Evolutionary conservation across 2,329 filamentous ascomycete species (phyloP).

Genomic region (Arthroderma uncinatum): DNA sequence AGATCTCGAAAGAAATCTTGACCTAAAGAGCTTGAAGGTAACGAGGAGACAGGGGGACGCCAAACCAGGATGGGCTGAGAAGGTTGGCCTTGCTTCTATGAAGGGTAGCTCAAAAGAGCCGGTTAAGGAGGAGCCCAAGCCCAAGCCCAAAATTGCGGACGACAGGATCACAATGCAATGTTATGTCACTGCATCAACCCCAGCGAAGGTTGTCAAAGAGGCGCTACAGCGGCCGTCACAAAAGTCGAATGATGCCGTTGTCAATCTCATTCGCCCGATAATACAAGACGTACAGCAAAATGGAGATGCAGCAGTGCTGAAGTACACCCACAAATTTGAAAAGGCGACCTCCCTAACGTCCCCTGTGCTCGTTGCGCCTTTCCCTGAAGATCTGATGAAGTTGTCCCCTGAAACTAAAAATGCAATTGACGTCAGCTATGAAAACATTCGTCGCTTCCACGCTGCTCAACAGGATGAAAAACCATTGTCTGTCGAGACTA

Average conservation of each 20-base stretch:
- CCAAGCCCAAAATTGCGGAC: slow-evolving; percentile 42
- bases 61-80: slow-evolving; percentile 83
- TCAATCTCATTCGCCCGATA: slow-evolving; percentile 83
- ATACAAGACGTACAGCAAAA: slow-evolving; percentile 73
- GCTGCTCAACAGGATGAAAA: slow-evolving; percentile 77
- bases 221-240: slow-evolving; percentile 83
- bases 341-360: slow-evolving; percentile 85
- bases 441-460: slow-evolving; percentile 93
- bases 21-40: slow-evolving; percentile 90
- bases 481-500: slow-evolving; percentile 79
- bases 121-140: slow-evolving; percentile 27
- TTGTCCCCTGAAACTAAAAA: slow-evolving; percentile 70
- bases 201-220: slow-evolving; percentile 55
- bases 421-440: slow-evolving; percentile 87
- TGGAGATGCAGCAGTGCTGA: slow-evolving; percentile 78
- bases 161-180: slow-evolving; percentile 69
- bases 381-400: slow-evolving; percentile 74
- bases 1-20: slow-evolving; percentile 84
- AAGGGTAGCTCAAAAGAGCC: slow-evolving; percentile 21
- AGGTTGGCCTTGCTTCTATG: slow-evolving; percentile 51
- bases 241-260: slow-evolving; percentile 84
- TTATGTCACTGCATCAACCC: slow-evolving; percentile 56
- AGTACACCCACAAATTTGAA: slow-evolving; percentile 96
- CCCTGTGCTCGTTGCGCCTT: slow-evolving; percentile 81
- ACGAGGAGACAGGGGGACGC: slow-evolving; percentile 88